A percentile compares a stretch with the other conserved stretches of the same genome.
Evolutionary conservation across 2,329 filamentous ascomycete genomes (phyloP).

Genomic region (Hymenoscyphus occultus): DNA sequence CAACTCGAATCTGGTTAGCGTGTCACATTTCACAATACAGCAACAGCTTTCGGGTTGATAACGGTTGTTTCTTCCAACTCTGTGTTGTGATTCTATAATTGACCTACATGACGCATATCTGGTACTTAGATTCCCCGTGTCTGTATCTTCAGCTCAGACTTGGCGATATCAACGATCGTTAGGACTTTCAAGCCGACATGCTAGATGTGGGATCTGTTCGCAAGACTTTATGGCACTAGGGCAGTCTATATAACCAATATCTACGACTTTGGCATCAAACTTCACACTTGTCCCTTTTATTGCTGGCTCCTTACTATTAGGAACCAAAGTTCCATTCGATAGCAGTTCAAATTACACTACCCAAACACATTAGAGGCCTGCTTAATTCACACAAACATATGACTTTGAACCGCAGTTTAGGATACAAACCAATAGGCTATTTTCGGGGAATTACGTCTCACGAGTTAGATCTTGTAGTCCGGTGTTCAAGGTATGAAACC

Average conservation of each 20-base stretch:
- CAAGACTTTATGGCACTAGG: not conserved
- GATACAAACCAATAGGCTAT: not conserved
- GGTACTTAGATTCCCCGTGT: not conserved
- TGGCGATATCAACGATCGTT: not conserved
- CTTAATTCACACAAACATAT: no score
- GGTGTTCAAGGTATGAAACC: not conserved
- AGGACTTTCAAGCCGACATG: not conserved
- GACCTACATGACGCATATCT: not conserved
- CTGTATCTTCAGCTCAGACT: not conserved
- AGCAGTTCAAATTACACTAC: no score
- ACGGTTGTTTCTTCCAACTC: not conserved
- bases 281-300: not conserved
- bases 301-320: not conserved
- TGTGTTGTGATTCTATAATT: not conserved
- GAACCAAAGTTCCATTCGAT: no score
- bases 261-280: not conserved
- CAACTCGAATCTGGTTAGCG: not conserved
- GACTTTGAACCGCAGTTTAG: not conserved
- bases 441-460: not conserved
- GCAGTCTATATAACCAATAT: not conserved
- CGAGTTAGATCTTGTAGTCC: not conserved
- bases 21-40: not conserved
- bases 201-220: not conserved
- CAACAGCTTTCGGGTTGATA: not conserved
- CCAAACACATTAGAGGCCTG: no score